These are phyloP conservation scores for Talaromyces marneffei DNA, from an alignment of 2,329 filamentous ascomycete genomes.

Conservation along the genomic window DNA sequence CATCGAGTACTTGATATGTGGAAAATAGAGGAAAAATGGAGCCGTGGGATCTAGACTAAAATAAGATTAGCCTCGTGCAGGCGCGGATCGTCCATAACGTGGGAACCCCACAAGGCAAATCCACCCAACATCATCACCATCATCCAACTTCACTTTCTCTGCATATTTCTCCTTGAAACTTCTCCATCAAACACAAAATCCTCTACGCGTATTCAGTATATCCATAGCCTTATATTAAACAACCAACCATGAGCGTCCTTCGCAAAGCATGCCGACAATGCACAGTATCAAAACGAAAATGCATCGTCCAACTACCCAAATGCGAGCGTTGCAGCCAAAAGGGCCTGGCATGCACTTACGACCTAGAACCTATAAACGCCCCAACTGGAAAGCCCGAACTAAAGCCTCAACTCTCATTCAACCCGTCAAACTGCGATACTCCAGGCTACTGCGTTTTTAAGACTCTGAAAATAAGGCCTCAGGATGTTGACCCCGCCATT, in stretches of 20 bases:
- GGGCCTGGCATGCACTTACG: constrained; percentile 5
- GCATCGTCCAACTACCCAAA: constrained; percentile 7
- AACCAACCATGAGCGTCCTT: constrained; percentile 1
- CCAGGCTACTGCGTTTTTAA: constrained; percentile 9
- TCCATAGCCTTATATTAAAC: too few species aligned
- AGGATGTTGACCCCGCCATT: neutral
- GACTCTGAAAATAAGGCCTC: neutral
- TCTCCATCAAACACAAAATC: neutral
- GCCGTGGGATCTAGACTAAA: neutral
- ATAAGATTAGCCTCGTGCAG: neutral
- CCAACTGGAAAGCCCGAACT: neutral
- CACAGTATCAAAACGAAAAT: constrained; percentile 6
- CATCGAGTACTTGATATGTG: neutral
- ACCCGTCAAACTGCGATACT: constrained; percentile 3
- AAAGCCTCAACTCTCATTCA: neutral
- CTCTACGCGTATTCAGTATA: neutral
- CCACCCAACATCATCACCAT: neutral
- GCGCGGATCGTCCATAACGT: neutral
- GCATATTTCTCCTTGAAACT: too few species aligned
- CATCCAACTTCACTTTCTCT: neutral
- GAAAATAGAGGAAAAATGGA: neutral
- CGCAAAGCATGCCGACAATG: constrained; percentile 10
- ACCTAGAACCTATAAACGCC: constrained; percentile 5
- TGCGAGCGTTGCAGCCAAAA: constrained; percentile 7
- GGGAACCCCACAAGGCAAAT: neutral